Percentiles rank a stretch among this genome's conserved stretches.
Conservation (phyloP, 2,329 filamentous ascomycete genomes). For the Aspergillus sp. region DNA sequence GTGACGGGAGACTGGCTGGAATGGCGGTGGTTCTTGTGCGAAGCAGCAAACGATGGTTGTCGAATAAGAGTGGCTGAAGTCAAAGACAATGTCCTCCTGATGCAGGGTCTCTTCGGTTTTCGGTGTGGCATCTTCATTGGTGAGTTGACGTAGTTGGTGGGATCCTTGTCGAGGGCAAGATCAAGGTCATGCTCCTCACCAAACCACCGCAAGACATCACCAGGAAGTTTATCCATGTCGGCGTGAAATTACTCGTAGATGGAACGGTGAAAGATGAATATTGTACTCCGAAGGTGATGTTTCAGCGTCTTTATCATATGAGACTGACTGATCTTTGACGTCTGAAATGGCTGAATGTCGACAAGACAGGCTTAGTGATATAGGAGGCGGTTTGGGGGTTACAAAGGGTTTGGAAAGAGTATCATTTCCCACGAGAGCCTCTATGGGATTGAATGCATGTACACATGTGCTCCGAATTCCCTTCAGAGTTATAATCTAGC, state of each 20-base stretch:
- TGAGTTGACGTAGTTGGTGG: slow-evolving; percentile 60
- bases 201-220: slow-evolving; percentile 71
- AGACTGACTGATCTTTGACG: background rate
- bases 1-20: slow-evolving; percentile 2
- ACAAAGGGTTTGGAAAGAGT: background rate
- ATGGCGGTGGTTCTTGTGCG: slow-evolving; percentile 26
- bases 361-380: background rate
- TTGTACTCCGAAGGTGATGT: background rate
- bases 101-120: slow-evolving; percentile 55
- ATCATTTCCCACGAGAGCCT: background rate
- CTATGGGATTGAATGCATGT: background rate
- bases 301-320: background rate
- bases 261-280: background rate
- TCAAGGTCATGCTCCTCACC: slow-evolving; percentile 73
- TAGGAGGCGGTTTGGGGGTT: background rate
- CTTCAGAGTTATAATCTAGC: background rate
- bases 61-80: slow-evolving; percentile 65
- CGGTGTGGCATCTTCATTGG: slow-evolving; percentile 31
- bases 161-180: slow-evolving; percentile 70
- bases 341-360: background rate
- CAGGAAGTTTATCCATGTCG: slow-evolving; percentile 57
- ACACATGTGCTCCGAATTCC: background rate
- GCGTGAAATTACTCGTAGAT: background rate
- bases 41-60: slow-evolving; percentile 42
- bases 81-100: slow-evolving; percentile 72